Percentiles rank a stretch among this genome's conserved stretches.
These are phyloP conservation scores for Leccinum disarticulatum DNA, from an alignment of 768 basidiomycete species.

Conservation along the genomic window DNA sequence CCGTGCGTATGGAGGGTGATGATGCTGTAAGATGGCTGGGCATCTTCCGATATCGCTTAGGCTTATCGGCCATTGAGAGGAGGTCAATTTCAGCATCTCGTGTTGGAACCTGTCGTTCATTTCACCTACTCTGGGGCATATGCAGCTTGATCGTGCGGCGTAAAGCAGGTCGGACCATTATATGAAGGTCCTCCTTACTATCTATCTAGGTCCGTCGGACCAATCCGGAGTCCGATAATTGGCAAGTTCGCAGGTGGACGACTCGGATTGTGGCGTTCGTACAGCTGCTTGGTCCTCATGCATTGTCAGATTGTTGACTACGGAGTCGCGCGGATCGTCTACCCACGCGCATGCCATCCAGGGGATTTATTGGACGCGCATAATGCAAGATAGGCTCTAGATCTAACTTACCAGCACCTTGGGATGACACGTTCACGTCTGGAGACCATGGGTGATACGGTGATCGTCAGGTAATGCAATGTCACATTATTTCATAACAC, in stretches of 20 bases:
- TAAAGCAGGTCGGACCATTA: neutral
- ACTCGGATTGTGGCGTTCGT: neutral
- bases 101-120: neutral
- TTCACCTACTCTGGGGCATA: neutral
- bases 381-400: neutral
- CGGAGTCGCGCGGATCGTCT: neutral
- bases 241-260: neutral
- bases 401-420: neutral
- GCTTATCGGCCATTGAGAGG: neutral
- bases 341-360: neutral
- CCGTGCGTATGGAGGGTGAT: neutral
- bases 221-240: neutral
- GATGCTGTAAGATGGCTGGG: neutral
- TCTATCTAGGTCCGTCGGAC: neutral
- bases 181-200: neutral
- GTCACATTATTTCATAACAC: neutral
- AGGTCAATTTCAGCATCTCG: neutral
- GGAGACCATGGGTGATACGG: neutral
- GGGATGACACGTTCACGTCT: neutral
- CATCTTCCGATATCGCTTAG: neutral
- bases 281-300: neutral
- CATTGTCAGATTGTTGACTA: neutral
- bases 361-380: neutral
- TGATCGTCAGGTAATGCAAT: neutral
- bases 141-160: neutral